Evolutionary conservation across 306 rosid genomes (phyloP).

Genomic region (Psophocarpus tetragonolobus): DNA sequence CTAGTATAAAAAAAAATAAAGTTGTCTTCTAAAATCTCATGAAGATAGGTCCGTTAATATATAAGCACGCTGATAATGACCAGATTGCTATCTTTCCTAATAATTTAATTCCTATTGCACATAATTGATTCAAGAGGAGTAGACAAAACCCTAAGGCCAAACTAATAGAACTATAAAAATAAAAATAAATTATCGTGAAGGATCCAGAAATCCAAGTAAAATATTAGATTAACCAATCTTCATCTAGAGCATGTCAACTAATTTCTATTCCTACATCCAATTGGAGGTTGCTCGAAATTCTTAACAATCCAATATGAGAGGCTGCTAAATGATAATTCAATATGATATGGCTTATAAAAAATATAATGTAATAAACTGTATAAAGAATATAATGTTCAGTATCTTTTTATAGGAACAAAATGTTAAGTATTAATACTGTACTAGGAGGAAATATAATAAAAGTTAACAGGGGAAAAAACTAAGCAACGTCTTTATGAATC

Average conservation of each 20-base stretch:
- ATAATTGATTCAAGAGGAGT: constrained; percentile 43
- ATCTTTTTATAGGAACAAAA: too few species aligned
- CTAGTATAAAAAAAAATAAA: constrained; percentile 26
- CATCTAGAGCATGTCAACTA: constrained; percentile 31
- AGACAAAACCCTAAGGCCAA: constrained; percentile 14
- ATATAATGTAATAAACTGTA: background rate
- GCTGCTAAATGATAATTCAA: constrained; percentile 1
- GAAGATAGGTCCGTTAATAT: constrained; percentile 24
- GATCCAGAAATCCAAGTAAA: constrained; percentile 1
- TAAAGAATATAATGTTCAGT: background rate
- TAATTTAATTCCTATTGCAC: constrained; percentile 37
- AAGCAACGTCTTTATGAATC: background rate
- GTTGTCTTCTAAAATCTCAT: constrained; percentile 25
- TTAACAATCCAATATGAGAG: background rate
- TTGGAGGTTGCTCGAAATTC: constrained; percentile 14
- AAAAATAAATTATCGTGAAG: constrained; percentile 4
- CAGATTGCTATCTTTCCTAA: constrained; percentile 25
- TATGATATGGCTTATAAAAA: background rate
- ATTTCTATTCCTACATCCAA: constrained; percentile 17
- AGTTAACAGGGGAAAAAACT: background rate
- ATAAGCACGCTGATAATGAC: constrained; percentile 51
- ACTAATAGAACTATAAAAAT: background rate
- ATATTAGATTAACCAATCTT: constrained; percentile 12
- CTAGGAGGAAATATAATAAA: background rate
- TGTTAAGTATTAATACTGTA: background rate